Evolutionary conservation across 2,329 filamentous ascomycete species (phyloP).

Genomic region (Aurifilum marmelostoma): DNA sequence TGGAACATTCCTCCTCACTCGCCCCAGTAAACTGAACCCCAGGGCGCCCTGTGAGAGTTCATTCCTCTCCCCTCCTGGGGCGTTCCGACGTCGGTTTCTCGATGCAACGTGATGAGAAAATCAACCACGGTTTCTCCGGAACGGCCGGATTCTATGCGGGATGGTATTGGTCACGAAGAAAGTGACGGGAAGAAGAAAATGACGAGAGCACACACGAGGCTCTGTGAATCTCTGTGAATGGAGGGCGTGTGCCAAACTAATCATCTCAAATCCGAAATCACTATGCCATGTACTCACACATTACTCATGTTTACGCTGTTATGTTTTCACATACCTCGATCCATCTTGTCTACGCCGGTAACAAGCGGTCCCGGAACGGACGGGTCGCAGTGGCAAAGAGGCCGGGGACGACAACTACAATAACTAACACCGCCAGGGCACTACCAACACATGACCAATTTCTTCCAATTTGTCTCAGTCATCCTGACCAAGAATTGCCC

Average conservation of each 20-base stretch:
- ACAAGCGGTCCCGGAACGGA: conserved; percentile 13
- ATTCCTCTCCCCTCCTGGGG: neutral
- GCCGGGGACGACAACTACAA: conserved; percentile 1
- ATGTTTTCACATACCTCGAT: conserved; percentile 22
- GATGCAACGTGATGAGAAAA: neutral
- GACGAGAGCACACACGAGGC: neutral
- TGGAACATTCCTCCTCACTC: neutral
- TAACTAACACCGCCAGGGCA: no score
- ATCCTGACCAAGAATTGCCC: neutral
- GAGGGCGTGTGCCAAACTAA: neutral
- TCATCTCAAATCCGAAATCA: neutral
- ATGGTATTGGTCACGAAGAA: neutral
- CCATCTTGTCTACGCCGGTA: conserved; percentile 1
- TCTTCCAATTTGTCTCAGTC: neutral
- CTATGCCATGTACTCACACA: no score
- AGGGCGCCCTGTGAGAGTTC: neutral
- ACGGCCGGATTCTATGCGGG: neutral
- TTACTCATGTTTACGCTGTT: conserved; percentile 17
- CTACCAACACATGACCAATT: conserved; percentile 4
- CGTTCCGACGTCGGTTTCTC: conserved; percentile 5
- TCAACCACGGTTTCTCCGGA: neutral
- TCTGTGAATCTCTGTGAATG: neutral
- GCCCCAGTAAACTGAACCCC: neutral
- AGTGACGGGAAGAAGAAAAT: neutral
- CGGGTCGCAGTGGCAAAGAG: conserved; percentile 1